Conservation (phyloP, 805 yeast species). For the Tanozyma kutaoensis region DNA sequence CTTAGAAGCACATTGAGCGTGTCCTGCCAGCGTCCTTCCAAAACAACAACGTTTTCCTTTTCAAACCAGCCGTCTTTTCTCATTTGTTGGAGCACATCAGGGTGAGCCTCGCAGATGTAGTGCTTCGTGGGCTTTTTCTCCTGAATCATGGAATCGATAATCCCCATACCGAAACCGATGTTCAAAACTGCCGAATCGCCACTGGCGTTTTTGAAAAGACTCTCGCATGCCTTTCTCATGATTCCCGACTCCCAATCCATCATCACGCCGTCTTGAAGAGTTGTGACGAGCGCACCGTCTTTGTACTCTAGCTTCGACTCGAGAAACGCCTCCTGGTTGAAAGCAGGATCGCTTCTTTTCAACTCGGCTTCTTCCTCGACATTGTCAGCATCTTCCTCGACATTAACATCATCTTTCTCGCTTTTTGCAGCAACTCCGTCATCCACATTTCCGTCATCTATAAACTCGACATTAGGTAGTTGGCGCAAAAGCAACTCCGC, state of each 20-base stretch:
- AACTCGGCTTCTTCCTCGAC: conserved; percentile 2
- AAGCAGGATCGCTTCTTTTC: conserved; percentile 37
- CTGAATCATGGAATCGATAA: conserved; percentile 65
- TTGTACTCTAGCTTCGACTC: conserved; percentile 53
- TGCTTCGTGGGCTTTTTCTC: conserved; percentile 46
- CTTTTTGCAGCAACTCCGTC: conserved; percentile 8
- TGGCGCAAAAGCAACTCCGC: conserved; percentile 75
- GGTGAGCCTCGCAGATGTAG: conserved; percentile 90
- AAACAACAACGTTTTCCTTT: conserved; percentile 52
- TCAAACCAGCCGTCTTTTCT: conserved; percentile 73
- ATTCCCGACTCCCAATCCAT: conserved; percentile 89
- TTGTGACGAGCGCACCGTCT: conserved; percentile 61
- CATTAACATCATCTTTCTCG: conserved; percentile 2
- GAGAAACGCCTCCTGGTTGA: conserved; percentile 50
- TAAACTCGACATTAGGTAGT: conserved; percentile 50
- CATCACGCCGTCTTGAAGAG: conserved; percentile 83
- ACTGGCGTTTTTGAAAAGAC: conserved; percentile 39
- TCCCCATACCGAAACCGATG: conserved; percentile 96
- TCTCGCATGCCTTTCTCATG: conserved; percentile 70
- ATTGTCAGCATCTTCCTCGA: neutral
- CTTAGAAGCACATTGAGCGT: conserved; percentile 52
- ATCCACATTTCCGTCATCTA: conserved; percentile 25
- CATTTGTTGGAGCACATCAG: conserved; percentile 68
- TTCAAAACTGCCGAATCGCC: conserved; percentile 39
- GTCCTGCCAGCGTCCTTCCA: conserved; percentile 93